Percentiles rank a stretch among this genome's conserved stretches.
Conservation (phyloP, 306 rosid species). For the Cucurbita ficifolia region DNA sequence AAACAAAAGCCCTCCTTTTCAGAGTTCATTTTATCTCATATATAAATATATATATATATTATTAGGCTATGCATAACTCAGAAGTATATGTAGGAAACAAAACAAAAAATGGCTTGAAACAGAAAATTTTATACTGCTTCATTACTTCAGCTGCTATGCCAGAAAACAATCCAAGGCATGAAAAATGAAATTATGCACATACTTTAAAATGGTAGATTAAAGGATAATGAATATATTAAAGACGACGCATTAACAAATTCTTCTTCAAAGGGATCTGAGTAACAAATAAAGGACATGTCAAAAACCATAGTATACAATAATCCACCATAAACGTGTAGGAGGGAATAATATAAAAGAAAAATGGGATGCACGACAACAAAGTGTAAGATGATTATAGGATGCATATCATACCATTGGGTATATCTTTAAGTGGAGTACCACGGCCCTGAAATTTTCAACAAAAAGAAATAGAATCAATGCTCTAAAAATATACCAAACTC, state of each 20-base stretch:
- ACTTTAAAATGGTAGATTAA: neutral
- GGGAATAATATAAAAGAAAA: neutral
- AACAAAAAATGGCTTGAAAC: neutral
- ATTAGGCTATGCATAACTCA: neutral
- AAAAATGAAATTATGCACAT: neutral
- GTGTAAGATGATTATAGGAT: slow-evolving; percentile 7
- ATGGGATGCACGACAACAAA: neutral
- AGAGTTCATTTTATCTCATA: neutral
- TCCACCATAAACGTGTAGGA: neutral
- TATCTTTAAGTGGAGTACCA: slow-evolving; percentile 83
- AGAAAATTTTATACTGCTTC: neutral
- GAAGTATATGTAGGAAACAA: neutral
- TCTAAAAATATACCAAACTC: slow-evolving; percentile 1
- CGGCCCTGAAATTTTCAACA: slow-evolving; percentile 54
- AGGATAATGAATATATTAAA: too few relatives aligned
- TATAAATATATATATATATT: neutral
- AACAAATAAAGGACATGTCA: neutral
- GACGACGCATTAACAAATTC: neutral
- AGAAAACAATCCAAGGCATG: neutral
- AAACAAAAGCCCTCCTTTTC: neutral
- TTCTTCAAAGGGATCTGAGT: neutral
- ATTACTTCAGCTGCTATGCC: neutral
- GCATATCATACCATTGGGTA: slow-evolving; percentile 68
- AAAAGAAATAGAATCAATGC: slow-evolving; percentile 12
- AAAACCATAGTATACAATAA: neutral